Evolutionary conservation across 2,329 filamentous ascomycete genomes (phyloP).

Genomic region (Fusarium sp.): DNA sequence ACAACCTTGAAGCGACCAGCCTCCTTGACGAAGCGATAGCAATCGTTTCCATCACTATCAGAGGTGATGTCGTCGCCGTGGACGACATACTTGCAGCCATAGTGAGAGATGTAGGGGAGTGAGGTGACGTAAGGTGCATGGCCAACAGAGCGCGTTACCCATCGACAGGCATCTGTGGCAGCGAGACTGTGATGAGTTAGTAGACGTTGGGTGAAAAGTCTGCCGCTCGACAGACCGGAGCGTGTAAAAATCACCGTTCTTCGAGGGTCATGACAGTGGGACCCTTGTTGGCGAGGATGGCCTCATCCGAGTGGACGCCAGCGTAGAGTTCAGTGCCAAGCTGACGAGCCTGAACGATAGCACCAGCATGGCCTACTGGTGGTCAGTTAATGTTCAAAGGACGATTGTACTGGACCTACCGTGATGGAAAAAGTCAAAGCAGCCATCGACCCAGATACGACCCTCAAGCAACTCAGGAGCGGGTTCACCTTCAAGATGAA

Average conservation of each 20-base stretch:
- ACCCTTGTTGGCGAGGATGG: constrained; percentile 95
- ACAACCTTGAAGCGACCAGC: constrained; percentile 95
- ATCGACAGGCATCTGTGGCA: constrained; percentile 93
- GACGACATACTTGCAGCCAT: constrained; percentile 93
- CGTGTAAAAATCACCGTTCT: constrained; percentile 68
- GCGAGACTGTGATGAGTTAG: constrained; percentile 66
- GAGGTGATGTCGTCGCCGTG: constrained; percentile 98
- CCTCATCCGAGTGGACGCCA: constrained; percentile 94
- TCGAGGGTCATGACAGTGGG: constrained; percentile 95
- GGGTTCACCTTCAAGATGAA: constrained; percentile 53
- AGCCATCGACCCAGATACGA: constrained; percentile 97
- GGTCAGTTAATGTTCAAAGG: neutral
- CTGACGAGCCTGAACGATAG: constrained; percentile 94
- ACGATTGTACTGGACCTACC: constrained; percentile 58
- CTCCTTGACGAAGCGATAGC: constrained; percentile 96
- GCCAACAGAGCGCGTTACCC: constrained; percentile 84
- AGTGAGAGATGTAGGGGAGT: constrained; percentile 92
- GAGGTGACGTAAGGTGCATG: constrained; percentile 94
- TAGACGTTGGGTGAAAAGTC: neutral
- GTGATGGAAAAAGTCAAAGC: constrained; percentile 99
- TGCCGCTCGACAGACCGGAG: neutral
- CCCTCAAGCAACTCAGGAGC: constrained; percentile 67
- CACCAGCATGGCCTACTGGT: constrained; percentile 84
- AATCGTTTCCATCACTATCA: constrained; percentile 91
- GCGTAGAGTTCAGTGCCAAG: constrained; percentile 88